phyloP scores from a whole-genome alignment of 805 yeast genomes.

The Schwanniomyces occidentalis region DNA sequence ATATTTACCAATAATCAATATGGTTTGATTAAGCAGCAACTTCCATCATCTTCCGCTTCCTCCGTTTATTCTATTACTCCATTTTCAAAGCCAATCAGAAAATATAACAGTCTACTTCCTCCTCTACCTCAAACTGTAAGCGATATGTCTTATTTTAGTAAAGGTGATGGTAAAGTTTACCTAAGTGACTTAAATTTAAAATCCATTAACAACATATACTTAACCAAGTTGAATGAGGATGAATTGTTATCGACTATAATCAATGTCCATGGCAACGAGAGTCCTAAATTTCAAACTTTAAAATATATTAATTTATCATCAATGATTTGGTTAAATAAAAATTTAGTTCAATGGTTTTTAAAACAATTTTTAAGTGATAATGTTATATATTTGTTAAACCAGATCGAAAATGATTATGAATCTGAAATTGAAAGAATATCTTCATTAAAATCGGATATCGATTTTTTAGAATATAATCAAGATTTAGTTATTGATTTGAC shows the following conservation, averaged over 20 bases:
- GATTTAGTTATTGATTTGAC: slow-evolving; percentile 37
- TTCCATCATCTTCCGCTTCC: slow-evolving; percentile 21
- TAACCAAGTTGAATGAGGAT: slow-evolving; percentile 30
- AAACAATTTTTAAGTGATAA: slow-evolving; percentile 21
- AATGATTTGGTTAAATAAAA: slow-evolving; percentile 50
- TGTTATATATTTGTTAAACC: neutral
- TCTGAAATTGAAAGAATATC: slow-evolving; percentile 4
- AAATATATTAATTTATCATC: slow-evolving; percentile 42
- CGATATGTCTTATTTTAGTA: slow-evolving; percentile 29
- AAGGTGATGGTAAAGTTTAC: slow-evolving; percentile 33
- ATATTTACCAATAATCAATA: neutral
- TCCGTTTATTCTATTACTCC: slow-evolving; percentile 25
- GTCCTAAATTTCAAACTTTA: slow-evolving; percentile 19
- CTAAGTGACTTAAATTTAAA: slow-evolving; percentile 43
- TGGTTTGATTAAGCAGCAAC: slow-evolving; percentile 1
- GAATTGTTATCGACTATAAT: slow-evolving; percentile 30
- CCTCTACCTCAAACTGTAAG: slow-evolving; percentile 31
- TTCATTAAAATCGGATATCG: slow-evolving; percentile 1
- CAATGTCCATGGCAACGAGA: slow-evolving; percentile 24
- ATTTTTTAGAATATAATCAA: slow-evolving; percentile 11
- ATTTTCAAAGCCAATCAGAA: slow-evolving; percentile 30
- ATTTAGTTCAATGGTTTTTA: slow-evolving; percentile 35
- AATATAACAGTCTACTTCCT: slow-evolving; percentile 40
- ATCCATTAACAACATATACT: slow-evolving; percentile 33
- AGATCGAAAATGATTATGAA: slow-evolving; percentile 2